Evolutionary conservation across 2,329 filamentous ascomycete species (phyloP).

Genomic region (Sphaerostilbella broomeana): DNA sequence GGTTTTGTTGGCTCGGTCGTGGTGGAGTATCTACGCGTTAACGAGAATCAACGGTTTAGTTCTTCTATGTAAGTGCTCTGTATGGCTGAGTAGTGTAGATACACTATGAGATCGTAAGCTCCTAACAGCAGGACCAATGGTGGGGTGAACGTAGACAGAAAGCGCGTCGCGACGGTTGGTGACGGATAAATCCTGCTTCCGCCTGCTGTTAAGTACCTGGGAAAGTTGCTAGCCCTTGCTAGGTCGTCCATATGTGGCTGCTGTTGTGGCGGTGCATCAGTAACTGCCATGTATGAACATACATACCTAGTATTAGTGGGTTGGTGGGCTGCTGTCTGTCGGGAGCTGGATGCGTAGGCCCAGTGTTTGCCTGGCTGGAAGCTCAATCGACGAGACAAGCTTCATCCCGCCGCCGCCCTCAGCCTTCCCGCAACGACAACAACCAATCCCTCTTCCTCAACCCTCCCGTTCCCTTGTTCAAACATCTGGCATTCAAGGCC

Average conservation of each 20-base stretch:
- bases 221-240: background rate
- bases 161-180: slow-evolving; percentile 11
- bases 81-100: background rate
- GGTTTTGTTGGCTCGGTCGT: no score
- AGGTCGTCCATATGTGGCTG: no score
- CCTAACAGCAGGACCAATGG: slow-evolving; percentile 4
- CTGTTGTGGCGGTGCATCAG: slow-evolving; percentile 9
- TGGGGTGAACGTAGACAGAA: slow-evolving; percentile 7
- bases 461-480: background rate
- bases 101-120: background rate
- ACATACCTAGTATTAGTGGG: no score
- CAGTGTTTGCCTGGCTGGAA: slow-evolving; percentile 30
- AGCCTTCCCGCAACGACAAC: slow-evolving; percentile 16
- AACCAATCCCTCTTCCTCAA: background rate
- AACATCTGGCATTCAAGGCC: background rate
- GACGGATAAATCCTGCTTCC: slow-evolving; percentile 10
- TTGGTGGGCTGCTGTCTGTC: no score
- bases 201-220: background rate
- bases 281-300: no score
- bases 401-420: slow-evolving; percentile 15
- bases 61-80: background rate
- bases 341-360: slow-evolving; percentile 28
- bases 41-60: no score
- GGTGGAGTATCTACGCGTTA: no score
- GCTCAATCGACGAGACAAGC: no score